Percentiles rank a stretch among this genome's conserved stretches.
These are phyloP conservation scores for Prototheca wickerhamii DNA, from an alignment of 163 green algal species.

Conservation along the genomic window DNA sequence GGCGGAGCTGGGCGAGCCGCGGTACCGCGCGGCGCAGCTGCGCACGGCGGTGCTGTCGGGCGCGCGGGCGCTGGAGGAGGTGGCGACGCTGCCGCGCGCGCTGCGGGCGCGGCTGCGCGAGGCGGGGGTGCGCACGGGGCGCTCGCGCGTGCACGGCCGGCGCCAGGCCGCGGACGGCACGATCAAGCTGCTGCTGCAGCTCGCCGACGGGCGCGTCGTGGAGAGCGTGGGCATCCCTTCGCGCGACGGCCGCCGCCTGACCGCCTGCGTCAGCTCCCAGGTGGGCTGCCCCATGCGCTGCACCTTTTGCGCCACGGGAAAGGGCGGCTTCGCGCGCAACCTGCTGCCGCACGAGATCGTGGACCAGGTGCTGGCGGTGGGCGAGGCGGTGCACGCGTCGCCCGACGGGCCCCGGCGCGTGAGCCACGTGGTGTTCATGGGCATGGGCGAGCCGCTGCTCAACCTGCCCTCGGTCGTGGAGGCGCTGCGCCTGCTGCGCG, in stretches of 20 bases:
- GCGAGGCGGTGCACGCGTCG: constrained; percentile 55
- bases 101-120: constrained; percentile 44
- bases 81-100: constrained; percentile 53
- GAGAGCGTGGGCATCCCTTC: constrained; percentile 77
- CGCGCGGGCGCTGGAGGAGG: constrained; percentile 45
- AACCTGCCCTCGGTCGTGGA: constrained; percentile 71
- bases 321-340: constrained; percentile 92
- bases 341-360: constrained; percentile 85
- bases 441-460: constrained; percentile 93
- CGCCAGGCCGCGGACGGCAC: constrained; percentile 67
- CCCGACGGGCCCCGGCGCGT: no score
- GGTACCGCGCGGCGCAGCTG: constrained; percentile 72
- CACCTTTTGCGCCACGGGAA: constrained; percentile 96
- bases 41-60: constrained; percentile 55
- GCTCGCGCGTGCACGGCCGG: constrained; percentile 53
- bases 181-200: constrained; percentile 83
- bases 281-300: constrained; percentile 95
- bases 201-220: constrained; percentile 70
- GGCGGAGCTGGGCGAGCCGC: constrained; percentile 38
- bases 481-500: constrained; percentile 38
- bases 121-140: constrained; percentile 49
- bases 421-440: constrained; percentile 34
- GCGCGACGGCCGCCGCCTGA: constrained; percentile 55
- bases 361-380: constrained; percentile 81
- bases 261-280: constrained; percentile 91